These are phyloP conservation scores for Pyrenophora teres DNA, from an alignment of 2,329 filamentous ascomycete species.

Conservation along the genomic window DNA sequence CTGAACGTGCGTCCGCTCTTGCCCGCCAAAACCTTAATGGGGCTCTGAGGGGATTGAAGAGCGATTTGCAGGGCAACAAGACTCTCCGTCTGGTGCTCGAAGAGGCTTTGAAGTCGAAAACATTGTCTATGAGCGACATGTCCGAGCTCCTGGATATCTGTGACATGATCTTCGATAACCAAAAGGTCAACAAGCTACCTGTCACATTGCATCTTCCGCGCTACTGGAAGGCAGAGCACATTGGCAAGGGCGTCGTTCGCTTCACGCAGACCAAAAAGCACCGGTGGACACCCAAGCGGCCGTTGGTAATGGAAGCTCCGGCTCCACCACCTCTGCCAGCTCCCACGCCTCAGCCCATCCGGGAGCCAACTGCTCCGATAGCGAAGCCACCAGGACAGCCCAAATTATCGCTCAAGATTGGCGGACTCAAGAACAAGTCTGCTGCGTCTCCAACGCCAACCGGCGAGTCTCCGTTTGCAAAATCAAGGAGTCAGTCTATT, in stretches of 20 bases:
- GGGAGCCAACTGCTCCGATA: conserved; percentile 10
- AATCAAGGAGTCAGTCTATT: conserved; percentile 19
- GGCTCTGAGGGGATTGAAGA: conserved; percentile 61
- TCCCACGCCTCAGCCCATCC: conserved; percentile 11
- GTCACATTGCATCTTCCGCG: conserved; percentile 60
- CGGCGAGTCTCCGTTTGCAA: conserved; percentile 8
- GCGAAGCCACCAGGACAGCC: conserved; percentile 9
- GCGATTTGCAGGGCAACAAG: conserved; percentile 55
- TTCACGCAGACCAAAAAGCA: conserved; percentile 36
- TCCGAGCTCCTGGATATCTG: conserved; percentile 63
- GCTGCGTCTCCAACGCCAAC: conserved; percentile 22
- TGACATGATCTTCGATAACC: conserved; percentile 57
- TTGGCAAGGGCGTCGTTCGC: conserved; percentile 53
- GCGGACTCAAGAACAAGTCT: conserved; percentile 16
- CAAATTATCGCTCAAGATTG: conserved; percentile 33
- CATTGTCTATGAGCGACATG: conserved; percentile 59
- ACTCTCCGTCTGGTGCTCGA: conserved; percentile 60
- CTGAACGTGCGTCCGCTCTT: conserved; percentile 56
- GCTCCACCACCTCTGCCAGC: conserved; percentile 5
- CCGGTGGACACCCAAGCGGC: conserved; percentile 23
- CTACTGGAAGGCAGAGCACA: conserved; percentile 60
- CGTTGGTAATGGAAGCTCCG: conserved; percentile 4
- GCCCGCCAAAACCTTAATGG: conserved; percentile 63
- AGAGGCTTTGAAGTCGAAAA: conserved; percentile 58
- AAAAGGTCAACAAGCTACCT: conserved; percentile 53